Percentiles rank a stretch among this genome's conserved stretches.
phyloP scores from a whole-genome alignment of 2,329 filamentous ascomycete genomes.

The Didymosphaeria variabile region DNA sequence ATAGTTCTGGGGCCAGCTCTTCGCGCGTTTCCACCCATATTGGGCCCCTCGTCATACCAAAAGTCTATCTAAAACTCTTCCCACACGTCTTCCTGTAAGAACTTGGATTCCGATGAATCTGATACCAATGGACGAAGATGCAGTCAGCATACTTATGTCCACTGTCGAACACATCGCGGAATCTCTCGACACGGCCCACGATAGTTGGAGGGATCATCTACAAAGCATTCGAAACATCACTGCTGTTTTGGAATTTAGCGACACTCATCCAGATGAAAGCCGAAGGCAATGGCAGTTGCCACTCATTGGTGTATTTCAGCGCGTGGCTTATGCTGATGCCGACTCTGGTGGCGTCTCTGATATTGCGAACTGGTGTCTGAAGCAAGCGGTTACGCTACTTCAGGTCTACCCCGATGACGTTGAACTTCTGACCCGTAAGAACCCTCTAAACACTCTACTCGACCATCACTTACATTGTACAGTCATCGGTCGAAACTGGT shows the following conservation, averaged over 20 bases:
- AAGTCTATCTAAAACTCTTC: not conserved
- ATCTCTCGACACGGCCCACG: constrained; percentile 43
- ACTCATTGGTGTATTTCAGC: constrained; percentile 56
- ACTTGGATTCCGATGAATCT: not conserved
- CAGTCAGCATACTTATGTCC: constrained; percentile 27
- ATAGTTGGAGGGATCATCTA: constrained; percentile 41
- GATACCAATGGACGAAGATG: constrained; percentile 27
- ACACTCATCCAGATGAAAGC: constrained; percentile 24
- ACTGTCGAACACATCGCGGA: constrained; percentile 44
- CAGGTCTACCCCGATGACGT: constrained; percentile 56
- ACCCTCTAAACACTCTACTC: not conserved
- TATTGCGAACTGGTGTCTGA: constrained; percentile 60
- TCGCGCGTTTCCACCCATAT: not conserved
- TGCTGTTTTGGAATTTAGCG: constrained; percentile 28
- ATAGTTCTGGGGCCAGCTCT: not conserved
- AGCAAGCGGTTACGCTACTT: constrained; percentile 57
- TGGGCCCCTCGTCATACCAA: not conserved
- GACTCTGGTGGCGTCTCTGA: constrained; percentile 58
- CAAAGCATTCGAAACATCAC: constrained; percentile 31
- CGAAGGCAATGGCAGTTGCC: constrained; percentile 35
- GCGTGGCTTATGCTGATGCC: constrained; percentile 59
- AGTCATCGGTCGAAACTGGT: constrained; percentile 63
- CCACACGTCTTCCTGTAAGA: not conserved
- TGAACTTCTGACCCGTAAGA: constrained; percentile 54
- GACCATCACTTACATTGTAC: constrained; percentile 11